phyloP scores from a whole-genome alignment of 805 yeast genomes.

The Clavispora santaluciae region DNA sequence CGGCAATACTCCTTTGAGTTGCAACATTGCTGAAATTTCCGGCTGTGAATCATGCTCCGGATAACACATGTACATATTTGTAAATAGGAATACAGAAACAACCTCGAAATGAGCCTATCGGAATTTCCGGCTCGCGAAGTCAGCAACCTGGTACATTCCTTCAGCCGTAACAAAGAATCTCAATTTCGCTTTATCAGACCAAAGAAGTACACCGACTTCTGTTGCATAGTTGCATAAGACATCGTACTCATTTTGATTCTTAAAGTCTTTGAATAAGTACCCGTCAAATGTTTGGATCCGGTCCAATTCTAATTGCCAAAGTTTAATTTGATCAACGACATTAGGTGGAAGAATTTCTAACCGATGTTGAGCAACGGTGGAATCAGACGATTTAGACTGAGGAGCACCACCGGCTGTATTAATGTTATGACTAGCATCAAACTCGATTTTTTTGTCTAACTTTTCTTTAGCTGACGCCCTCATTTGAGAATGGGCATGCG shows the following conservation, averaged over 20 bases:
- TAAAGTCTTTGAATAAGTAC: conserved; percentile 80
- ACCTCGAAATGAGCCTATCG: conserved; percentile 3
- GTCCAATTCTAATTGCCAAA: conserved; percentile 96
- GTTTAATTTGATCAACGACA: conserved; percentile 89
- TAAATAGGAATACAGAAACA: background rate
- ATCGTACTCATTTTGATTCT: conserved; percentile 71
- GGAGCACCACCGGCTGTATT: conserved; percentile 43
- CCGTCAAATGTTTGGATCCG: conserved; percentile 86
- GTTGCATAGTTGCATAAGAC: conserved; percentile 70
- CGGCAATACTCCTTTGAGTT: conserved; percentile 31
- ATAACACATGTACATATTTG: conserved; percentile 7
- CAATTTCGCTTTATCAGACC: conserved; percentile 69
- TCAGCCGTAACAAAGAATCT: conserved; percentile 84
- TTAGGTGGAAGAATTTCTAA: conserved; percentile 82
- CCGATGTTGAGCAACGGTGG: conserved; percentile 40
- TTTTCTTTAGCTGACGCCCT: conserved; percentile 64
- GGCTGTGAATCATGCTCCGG: conserved; percentile 24
- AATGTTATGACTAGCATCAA: conserved; percentile 47
- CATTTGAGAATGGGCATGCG: conserved; percentile 95
- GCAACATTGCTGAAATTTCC: conserved; percentile 23
- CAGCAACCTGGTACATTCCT: conserved; percentile 87
- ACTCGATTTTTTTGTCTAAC: conserved; percentile 61
- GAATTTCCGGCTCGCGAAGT: conserved; percentile 66
- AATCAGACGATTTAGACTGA: conserved; percentile 23
- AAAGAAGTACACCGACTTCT: conserved; percentile 86